Percentiles rank a stretch among this genome's conserved stretches.
phyloP scores from a whole-genome alignment of 106 monocot genomes.

The Iris macrosiphon region DNA sequence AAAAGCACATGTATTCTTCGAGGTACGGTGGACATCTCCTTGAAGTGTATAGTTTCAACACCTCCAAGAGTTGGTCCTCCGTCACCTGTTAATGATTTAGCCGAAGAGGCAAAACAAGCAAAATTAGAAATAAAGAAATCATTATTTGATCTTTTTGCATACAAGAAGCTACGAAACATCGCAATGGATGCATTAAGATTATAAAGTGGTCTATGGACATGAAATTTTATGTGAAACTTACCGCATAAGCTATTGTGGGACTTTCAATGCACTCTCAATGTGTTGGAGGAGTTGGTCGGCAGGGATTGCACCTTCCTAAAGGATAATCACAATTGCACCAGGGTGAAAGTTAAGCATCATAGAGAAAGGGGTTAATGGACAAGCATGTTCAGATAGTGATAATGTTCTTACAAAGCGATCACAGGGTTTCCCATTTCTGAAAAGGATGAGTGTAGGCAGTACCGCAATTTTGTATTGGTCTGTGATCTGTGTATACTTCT shows the following conservation, averaged over 20 bases:
- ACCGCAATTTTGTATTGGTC: constrained; percentile 64
- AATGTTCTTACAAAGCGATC: constrained; percentile 81
- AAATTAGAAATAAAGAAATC: too few relatives aligned
- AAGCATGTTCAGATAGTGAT: too few relatives aligned
- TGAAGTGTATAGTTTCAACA: too few relatives aligned
- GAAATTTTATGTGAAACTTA: neutral
- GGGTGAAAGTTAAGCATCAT: too few relatives aligned
- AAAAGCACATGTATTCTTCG: too few relatives aligned
- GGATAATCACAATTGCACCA: neutral
- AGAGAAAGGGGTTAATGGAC: too few relatives aligned
- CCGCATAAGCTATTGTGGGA: constrained; percentile 18
- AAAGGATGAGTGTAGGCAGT: constrained; percentile 88
- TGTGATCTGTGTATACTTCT: constrained; percentile 75
- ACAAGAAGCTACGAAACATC: neutral
- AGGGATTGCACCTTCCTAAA: constrained; percentile 89
- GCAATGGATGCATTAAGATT: neutral
- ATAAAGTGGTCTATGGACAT: neutral
- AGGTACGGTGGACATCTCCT: too few relatives aligned
- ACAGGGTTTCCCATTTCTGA: constrained; percentile 77
- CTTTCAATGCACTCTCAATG: constrained; percentile 57
- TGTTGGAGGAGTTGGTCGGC: constrained; percentile 68
- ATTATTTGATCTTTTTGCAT: too few relatives aligned
- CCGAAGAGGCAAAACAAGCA: too few relatives aligned
- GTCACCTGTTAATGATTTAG: too few relatives aligned
- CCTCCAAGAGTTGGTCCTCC: too few relatives aligned